Evolutionary conservation across 2,329 filamentous ascomycete species (phyloP).

Genomic region (Remersonia thermophila): DNA sequence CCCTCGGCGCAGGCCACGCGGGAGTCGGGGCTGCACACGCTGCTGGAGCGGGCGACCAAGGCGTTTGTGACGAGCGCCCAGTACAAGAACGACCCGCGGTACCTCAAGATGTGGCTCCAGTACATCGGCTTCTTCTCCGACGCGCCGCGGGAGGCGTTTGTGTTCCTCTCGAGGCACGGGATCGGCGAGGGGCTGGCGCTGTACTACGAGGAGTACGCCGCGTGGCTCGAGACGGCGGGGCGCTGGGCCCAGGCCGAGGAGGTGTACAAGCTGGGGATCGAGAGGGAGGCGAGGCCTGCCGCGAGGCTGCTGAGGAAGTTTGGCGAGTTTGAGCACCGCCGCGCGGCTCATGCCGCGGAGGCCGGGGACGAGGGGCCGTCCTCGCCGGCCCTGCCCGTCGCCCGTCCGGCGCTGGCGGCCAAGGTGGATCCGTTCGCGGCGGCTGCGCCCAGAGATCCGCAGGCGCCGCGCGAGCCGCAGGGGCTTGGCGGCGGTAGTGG

Average conservation of each 20-base stretch:
- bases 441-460: constrained; percentile 45
- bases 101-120: constrained; percentile 84
- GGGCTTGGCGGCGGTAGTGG: too few species aligned
- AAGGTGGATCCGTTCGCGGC: constrained; percentile 74
- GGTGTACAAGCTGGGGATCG: constrained; percentile 80
- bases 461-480: constrained; percentile 47
- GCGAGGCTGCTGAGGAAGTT: constrained; percentile 80
- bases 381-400: constrained; percentile 74
- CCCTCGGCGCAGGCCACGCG: constrained; percentile 85
- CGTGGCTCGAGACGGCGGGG: constrained; percentile 74
- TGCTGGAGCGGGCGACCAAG: constrained; percentile 89
- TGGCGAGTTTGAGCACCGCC: constrained; percentile 76
- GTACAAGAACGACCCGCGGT: constrained; percentile 91
- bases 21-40: constrained; percentile 74
- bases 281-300: constrained; percentile 71
- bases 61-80: constrained; percentile 72
- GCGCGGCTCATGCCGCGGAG: constrained; percentile 29
- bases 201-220: constrained; percentile 95
- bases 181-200: constrained; percentile 80
- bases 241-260: constrained; percentile 89
- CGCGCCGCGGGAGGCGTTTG: constrained; percentile 81
- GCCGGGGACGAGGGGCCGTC: constrained; percentile 44
- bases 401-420: constrained; percentile 70
- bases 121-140: constrained; percentile 92
- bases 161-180: constrained; percentile 76